These are phyloP conservation scores for Penicillium paneum DNA, from an alignment of 2,329 filamentous ascomycete genomes.

Conservation along the genomic window DNA sequence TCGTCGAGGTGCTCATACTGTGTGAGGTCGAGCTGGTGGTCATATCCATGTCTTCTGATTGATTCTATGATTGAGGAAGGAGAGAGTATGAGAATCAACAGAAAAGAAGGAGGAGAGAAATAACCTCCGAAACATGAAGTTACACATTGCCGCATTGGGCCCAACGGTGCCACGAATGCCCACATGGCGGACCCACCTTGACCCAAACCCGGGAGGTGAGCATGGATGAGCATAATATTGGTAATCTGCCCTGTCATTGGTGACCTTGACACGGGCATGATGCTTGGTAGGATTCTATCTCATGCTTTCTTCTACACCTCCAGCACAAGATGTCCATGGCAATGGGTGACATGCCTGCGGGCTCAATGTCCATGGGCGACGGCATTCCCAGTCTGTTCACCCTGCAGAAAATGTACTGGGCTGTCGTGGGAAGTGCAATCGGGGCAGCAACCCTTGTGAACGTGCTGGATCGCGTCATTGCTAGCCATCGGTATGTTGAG, in stretches of 20 bases:
- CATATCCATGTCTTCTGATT: constrained; percentile 9
- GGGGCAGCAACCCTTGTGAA: constrained; percentile 38
- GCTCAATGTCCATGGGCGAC: constrained; percentile 42
- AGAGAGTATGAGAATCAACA: not conserved
- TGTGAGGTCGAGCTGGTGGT: constrained; percentile 1
- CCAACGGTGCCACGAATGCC: not conserved
- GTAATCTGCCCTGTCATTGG: not conserved
- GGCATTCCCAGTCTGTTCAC: constrained; percentile 46
- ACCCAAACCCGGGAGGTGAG: not conserved
- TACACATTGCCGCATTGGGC: not conserved
- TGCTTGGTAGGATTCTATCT: not conserved
- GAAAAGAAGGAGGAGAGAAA: not conserved
- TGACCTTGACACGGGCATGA: not conserved
- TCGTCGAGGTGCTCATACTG: not conserved
- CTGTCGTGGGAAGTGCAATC: constrained; percentile 44
- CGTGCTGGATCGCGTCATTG: constrained; percentile 47
- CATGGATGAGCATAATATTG: constrained; percentile 8
- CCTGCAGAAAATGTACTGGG: constrained; percentile 55
- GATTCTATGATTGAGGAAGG: not conserved
- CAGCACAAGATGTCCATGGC: constrained; percentile 21
- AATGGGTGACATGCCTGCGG: constrained; percentile 32
- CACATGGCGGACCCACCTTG: not conserved
- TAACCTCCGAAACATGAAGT: not conserved
- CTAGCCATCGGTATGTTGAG: constrained; percentile 47
- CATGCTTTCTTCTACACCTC: not conserved